Conservation (phyloP, 1,284 basidiomycete species). For the Ganoderma multipileum region DNA sequence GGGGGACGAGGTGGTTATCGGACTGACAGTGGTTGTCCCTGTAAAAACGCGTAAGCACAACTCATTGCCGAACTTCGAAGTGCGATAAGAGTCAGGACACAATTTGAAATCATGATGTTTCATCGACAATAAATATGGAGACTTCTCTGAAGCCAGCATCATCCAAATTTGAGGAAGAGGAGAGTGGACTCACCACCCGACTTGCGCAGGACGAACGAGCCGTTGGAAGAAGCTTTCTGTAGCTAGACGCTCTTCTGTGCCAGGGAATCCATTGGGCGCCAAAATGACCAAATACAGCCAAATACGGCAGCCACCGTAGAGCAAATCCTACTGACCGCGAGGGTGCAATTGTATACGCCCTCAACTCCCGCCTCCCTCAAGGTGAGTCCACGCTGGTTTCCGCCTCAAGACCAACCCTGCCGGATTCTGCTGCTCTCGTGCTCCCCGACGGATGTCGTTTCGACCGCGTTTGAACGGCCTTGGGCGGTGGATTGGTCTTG, state of each 20-base stretch:
- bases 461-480: constrained; percentile 37
- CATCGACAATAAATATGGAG: constrained; percentile 77
- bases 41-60: constrained; percentile 11
- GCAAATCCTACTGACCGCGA: constrained; percentile 21
- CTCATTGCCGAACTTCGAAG: background rate
- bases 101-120: constrained; percentile 59
- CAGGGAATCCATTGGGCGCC: constrained; percentile 32
- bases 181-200: constrained; percentile 28
- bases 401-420: constrained; percentile 32
- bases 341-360: constrained; percentile 29
- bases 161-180: constrained; percentile 34
- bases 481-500: constrained; percentile 56
- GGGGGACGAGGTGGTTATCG: constrained; percentile 9
- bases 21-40: background rate
- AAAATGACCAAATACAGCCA: constrained; percentile 44
- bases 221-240: background rate
- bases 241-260: background rate
- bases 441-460: constrained; percentile 42
- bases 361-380: constrained; percentile 61
- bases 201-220: too few relatives aligned
- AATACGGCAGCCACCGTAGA: constrained; percentile 34
- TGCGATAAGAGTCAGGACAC: constrained; percentile 42
- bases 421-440: constrained; percentile 31
- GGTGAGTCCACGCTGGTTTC: constrained; percentile 55
- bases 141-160: constrained; percentile 54